phyloP scores from a whole-genome alignment of 352 stramenopile genomes.

The Phytophthora meadii region DNA sequence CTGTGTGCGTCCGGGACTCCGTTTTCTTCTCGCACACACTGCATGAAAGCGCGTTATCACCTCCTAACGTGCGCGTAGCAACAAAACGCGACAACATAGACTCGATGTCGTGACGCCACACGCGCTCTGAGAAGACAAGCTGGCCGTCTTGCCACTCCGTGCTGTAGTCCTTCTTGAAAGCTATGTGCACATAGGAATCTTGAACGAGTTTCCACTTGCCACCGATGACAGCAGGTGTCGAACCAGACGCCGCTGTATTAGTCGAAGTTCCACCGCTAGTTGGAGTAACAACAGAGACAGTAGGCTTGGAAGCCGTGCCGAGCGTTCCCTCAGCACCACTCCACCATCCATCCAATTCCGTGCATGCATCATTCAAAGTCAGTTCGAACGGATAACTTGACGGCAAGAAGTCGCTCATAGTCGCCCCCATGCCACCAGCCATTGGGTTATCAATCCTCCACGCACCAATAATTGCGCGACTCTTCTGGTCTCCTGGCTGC shows the following conservation, averaged over 20 bases:
- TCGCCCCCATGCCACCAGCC: conserved; percentile 38
- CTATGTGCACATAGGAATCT: conserved; percentile 86
- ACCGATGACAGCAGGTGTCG: conserved; percentile 29
- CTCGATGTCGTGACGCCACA: conserved; percentile 83
- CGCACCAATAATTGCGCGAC: conserved; percentile 58
- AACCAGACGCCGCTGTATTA: conserved; percentile 10
- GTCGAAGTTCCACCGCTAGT: conserved; percentile 13
- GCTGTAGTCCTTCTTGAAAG: conserved; percentile 92
- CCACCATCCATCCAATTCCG: conserved; percentile 82
- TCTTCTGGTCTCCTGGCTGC: conserved; percentile 32
- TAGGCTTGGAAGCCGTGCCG: conserved; percentile 23
- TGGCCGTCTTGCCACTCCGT: conserved; percentile 85
- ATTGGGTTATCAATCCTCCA: conserved; percentile 63
- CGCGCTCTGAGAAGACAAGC: conserved; percentile 83
- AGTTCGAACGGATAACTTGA: conserved; percentile 77
- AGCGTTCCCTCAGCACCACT: conserved; percentile 52
- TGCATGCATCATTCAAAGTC: conserved; percentile 53
- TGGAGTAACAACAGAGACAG: conserved; percentile 23
- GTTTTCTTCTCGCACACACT: conserved; percentile 77
- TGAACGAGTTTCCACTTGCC: conserved; percentile 82
- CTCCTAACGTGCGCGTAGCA: conserved; percentile 78
- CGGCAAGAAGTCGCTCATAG: conserved; percentile 70
- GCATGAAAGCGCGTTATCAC: conserved; percentile 83
- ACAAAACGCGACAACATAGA: conserved; percentile 87
- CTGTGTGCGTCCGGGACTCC: conserved; percentile 82